phyloP scores from a whole-genome alignment of 208 protist genomes.

The Trypanosoma melophagium region DNA sequence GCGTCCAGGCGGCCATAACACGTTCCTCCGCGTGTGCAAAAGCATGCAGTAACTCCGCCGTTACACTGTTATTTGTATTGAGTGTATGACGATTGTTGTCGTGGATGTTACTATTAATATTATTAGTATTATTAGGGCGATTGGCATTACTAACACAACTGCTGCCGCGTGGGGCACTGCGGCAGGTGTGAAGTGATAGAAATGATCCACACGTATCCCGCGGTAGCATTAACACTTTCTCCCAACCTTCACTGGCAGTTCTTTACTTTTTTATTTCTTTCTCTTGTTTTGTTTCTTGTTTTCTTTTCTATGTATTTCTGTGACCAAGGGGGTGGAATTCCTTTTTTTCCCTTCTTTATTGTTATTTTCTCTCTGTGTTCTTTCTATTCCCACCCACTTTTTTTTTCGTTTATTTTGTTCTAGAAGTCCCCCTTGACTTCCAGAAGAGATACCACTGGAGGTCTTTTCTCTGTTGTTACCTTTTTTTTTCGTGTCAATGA shows the following conservation, averaged over 20 bases:
- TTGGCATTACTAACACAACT: neutral
- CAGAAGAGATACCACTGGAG: too few relatives aligned
- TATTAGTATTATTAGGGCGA: neutral
- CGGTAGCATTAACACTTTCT: constrained; percentile 1
- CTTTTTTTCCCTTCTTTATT: too few relatives aligned
- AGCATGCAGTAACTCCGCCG: constrained; percentile 16
- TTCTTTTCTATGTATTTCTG: constrained; percentile 1
- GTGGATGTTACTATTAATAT: neutral
- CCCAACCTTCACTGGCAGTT: neutral
- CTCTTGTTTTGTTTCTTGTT: neutral
- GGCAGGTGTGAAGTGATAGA: neutral
- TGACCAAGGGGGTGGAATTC: too few relatives aligned
- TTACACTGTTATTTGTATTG: too few relatives aligned
- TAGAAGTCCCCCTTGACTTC: too few relatives aligned
- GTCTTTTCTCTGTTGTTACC: too few relatives aligned
- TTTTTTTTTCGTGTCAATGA: too few relatives aligned
- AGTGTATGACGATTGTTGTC: too few relatives aligned
- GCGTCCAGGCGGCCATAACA: constrained; percentile 40
- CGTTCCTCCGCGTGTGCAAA: constrained; percentile 22
- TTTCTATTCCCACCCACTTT: too few relatives aligned
- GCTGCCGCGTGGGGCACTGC: neutral
- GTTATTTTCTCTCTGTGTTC: too few relatives aligned
- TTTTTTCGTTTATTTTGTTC: too few relatives aligned
- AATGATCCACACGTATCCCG: constrained; percentile 8
- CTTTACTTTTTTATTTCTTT: neutral